Evolutionary conservation across 179 eudicot genomes (phyloP).

Genomic region (Gypsophila paniculata): DNA sequence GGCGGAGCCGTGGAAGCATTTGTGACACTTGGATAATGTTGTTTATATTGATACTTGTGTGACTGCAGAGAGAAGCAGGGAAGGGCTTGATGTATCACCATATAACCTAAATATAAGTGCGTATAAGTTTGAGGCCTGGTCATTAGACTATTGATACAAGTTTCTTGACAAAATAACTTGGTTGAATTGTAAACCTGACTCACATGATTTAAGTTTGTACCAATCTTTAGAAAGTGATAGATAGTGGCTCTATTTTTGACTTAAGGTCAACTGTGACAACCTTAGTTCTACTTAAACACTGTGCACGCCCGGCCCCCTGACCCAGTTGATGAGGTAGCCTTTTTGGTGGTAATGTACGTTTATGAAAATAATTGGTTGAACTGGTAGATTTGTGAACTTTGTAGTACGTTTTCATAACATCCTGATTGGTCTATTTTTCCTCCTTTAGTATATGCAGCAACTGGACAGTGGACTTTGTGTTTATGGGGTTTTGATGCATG

Average conservation of each 20-base stretch:
- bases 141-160: neutral
- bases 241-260: neutral
- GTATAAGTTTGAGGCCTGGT: neutral
- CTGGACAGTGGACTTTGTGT: neutral
- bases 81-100: neutral
- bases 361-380: neutral
- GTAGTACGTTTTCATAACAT: neutral
- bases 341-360: neutral
- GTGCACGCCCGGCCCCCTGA: neutral
- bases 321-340: neutral
- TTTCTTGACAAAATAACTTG: slow-evolving; percentile 2
- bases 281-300: neutral
- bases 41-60: neutral
- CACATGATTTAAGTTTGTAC: neutral
- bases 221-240: neutral
- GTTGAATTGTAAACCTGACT: slow-evolving; percentile 3
- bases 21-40: neutral
- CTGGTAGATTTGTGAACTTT: neutral
- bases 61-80: neutral
- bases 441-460: neutral
- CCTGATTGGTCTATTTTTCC: neutral
- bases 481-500: slow-evolving; percentile 23
- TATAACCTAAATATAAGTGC: neutral
- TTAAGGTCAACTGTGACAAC: neutral
- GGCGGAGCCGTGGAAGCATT: neutral